Evolutionary conservation across 2,329 filamentous ascomycete genomes (phyloP), one percentile per base, ranked within the genome.

Genomic region (Xylariaceae sp.): DNA sequence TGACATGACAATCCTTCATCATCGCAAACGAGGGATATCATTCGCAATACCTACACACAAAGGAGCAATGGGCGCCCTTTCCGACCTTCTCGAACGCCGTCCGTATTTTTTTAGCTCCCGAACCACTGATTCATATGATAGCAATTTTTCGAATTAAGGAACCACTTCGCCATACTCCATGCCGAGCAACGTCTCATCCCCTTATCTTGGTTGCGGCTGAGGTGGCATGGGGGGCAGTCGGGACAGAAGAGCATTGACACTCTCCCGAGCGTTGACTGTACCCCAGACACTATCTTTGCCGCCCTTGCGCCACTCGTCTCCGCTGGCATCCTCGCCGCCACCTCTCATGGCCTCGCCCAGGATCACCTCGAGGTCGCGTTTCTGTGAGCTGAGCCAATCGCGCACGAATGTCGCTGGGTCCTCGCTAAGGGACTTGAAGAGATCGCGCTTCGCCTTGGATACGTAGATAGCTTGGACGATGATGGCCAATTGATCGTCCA

Each of bases 381-480:
- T 92, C 77, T 99, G 94, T 13, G 88, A 93, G 69, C 87, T 91
- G 55, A 96, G 80, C 94, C 94, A 99, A 70, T 89, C 86, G 64
- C 84, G 86, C 61, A 97, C 81, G 69, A 97, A 97, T 10, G 82
- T 85, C 13, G 89, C 88, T 0, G 94, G 94, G 67, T 97, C 92
- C 64, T 88, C 84, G 60, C 86, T 84, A 64, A 97, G 80, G 4
- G 86, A 85, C 5, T 84, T 86, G 74, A 94, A 88, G 78, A 99
- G 99, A 13, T 87, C 84, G 72, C 96, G 90, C 72, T 96, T 96
- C 23, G 91, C 90, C 72, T 96, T 96, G 30, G 89, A 90, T 66
- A 92, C 86, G 34, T 87, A 82, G 50, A 97, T 83, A 1, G 90
- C 90, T 72, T 96, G 91, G 58, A 97, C 80, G 17, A 96, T 80